Evolutionary conservation across 1,284 basidiomycete species (phyloP).

Genomic region (Ganoderma multipileum): DNA sequence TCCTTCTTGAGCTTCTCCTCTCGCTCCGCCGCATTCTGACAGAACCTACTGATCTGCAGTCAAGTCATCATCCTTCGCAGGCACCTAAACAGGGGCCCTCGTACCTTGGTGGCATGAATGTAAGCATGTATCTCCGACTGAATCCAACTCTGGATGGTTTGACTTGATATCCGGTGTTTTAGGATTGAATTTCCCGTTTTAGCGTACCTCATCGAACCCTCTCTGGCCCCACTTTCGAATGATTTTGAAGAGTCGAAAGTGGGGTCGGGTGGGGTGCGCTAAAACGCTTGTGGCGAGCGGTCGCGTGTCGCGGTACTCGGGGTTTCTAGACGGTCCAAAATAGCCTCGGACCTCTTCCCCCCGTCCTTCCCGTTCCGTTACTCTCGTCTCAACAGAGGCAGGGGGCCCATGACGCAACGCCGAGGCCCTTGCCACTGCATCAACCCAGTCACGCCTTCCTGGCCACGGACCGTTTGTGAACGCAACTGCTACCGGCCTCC

Average conservation of each 20-base stretch:
- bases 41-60: not conserved
- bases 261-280: not conserved
- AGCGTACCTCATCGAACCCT: not conserved
- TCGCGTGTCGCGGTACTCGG: not conserved
- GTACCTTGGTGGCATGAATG: not conserved
- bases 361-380: not conserved
- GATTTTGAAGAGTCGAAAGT: not conserved
- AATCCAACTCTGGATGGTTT: not conserved
- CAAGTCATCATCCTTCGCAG: not conserved
- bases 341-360: constrained; percentile 1
- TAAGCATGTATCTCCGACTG: not conserved
- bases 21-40: not conserved
- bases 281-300: not conserved
- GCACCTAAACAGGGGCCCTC: not conserved
- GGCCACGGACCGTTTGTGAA: constrained; percentile 12
- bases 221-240: not conserved
- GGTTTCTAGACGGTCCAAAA: constrained; percentile 3
- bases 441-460: constrained; percentile 1
- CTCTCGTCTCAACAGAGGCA: not conserved
- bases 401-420: not conserved
- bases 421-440: constrained; percentile 4
- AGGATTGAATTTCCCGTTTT: not conserved
- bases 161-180: not conserved
- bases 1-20: constrained; percentile 2
- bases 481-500: not conserved